Percentiles rank a stretch among this genome's conserved stretches.
phyloP scores from a whole-genome alignment of 352 stramenopile species.

The Aphanomyces astaci region DNA sequence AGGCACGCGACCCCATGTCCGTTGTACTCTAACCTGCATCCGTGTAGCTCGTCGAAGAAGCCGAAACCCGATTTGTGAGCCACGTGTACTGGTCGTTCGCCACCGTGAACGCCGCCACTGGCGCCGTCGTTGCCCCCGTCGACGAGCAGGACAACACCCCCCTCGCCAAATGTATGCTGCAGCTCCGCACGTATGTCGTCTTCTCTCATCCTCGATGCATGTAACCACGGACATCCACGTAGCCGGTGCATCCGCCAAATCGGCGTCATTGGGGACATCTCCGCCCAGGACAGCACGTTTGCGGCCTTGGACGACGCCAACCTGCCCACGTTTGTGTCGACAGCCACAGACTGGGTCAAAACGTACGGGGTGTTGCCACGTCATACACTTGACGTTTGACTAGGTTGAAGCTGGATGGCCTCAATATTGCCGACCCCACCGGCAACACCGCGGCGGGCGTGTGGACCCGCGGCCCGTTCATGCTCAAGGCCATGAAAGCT shows the following conservation, averaged over 20 bases:
- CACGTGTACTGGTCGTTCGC: not conserved
- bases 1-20: not conserved
- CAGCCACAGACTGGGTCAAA: not conserved
- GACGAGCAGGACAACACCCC: not conserved
- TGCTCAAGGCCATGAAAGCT: not conserved
- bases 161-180: not conserved
- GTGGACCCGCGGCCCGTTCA: not conserved
- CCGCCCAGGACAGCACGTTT: not conserved
- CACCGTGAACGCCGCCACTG: not conserved
- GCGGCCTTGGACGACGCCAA: not conserved
- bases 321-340: not conserved
- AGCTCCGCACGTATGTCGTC: not conserved
- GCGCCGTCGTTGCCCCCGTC: not conserved
- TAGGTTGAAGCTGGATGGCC: too few relatives aligned
- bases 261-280: constrained; percentile 2
- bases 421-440: not conserved
- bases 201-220: not conserved
- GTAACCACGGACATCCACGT: not conserved
- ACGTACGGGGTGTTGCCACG: too few relatives aligned
- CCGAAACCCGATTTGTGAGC: not conserved
- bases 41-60: not conserved
- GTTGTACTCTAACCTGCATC: not conserved
- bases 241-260: constrained; percentile 7
- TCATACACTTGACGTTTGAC: not conserved
- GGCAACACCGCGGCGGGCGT: not conserved